Evolutionary conservation across 2,329 filamentous ascomycete genomes (phyloP), one percentile per base, ranked within the genome.

Genomic region (Sporothrix inflata): DNA sequence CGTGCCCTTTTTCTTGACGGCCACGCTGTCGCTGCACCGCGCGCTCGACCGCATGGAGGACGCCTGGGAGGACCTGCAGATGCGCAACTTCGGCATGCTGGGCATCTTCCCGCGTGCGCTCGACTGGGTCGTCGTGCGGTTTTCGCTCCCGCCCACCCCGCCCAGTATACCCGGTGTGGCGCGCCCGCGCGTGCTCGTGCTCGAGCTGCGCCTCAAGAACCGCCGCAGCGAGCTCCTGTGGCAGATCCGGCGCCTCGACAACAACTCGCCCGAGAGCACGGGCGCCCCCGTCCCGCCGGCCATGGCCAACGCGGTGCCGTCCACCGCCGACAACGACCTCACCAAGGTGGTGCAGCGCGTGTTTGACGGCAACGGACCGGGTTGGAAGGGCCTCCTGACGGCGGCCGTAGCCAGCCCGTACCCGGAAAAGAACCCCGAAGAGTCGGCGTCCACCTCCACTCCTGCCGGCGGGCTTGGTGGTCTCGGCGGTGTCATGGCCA

Each of bases 1-100:
- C 76, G 86, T 84, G 80, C 89, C 83, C 76, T 81, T 80, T 73
- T 89, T 83, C 77, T 82, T 92, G 38, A 85, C 86, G 1, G 79
- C 85, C 24, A 90, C 92, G 7, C 84, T 94, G 4, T 89, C 91
- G 0, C 81, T 93, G n/a, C 82, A 93, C 21, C 84, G 84, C 65
- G 87, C 85, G 1, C 81, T 94, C 1, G 85, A 89, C 73, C 81
- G 82, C 47, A 85, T 94, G 27, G 89, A 92, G 75, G 81, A 81
- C 21, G 80, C 82, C 1, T 90, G 89, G 86, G 80, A 81, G 14
- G 76, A 78, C 45, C 74, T 84, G 3, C 77, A 81, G 27, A 77
- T 79, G 12, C 83, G 81, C 12, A 83, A 83, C 45, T 83, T 84
- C 69, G 86, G 85, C 14, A 79, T 77, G 4, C 81, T 90, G 12